Evolutionary conservation across 2,329 filamentous ascomycete genomes (phyloP), one percentile per base, ranked within the genome.

Genomic region (Aspergillus flavus): DNA sequence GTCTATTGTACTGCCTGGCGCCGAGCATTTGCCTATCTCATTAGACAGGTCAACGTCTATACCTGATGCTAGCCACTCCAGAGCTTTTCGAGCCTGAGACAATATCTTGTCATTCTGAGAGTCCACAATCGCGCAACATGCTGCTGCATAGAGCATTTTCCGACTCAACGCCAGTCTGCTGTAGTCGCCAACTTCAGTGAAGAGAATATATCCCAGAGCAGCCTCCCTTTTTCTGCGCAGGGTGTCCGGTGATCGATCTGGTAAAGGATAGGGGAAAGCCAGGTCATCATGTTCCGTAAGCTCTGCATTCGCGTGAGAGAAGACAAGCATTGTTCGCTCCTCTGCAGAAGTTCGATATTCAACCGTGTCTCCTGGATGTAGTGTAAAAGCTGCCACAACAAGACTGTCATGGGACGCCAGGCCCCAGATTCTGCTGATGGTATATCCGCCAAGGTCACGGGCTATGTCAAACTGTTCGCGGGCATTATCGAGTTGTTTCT

Each of bases 351-450:
- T 83, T 0, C 80, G 79, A 69, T 88, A 88, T 64, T 88, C 84
- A 16, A 87, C 76, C 76, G 85, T 83, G 69, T 87, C 83, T 4
- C 81, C 84, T 0, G 86, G 86, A 69, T 89, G 85, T 32, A 85
- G 68, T 2, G 82, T 84, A 54, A 83, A 77, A 61, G 82, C 84
- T 4, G 79, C 78, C 6, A 83, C 85, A 16, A 82, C 72, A 28
- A 81, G 79, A 34, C 82, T 81, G 26, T 80, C 78, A 21, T 82
- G 70, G 21, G 83, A 82, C 12, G 82, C 79, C 6, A 87, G 74
- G 2, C 87, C 87, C 82, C 85, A 87, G 9, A 82, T 78, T 64
- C 83, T 83, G 7, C 82, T 78, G n/a, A 80, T 73, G 9, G 81
- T 79, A 58, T 83, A 75, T 6, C 82, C 83, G 26, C 80, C 81